Evolutionary conservation across 495 filamentous ascomycete genomes (phyloP), one percentile per base, ranked within the genome.

Genomic region (Xylaria curta): DNA sequence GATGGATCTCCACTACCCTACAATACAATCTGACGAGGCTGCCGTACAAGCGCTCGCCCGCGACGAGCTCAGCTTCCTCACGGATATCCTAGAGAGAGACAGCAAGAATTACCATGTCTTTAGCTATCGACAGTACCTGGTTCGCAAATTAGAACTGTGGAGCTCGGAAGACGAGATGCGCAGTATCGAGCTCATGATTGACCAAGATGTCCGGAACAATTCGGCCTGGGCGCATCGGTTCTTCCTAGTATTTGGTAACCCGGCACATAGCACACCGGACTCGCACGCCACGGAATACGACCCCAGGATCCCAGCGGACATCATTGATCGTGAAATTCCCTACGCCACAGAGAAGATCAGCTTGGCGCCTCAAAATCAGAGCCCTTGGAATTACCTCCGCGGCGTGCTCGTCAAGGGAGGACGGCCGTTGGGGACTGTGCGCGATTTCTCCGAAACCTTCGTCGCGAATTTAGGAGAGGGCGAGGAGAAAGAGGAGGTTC

Each of bases 21-120:
- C 81, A 3, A 82, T 91, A 56, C 73, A 85, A 19, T 83, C 72
- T 12, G 70, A 78, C n/a, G 69, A 78, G 0, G 54, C 68, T 6
- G 76, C 74, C 26, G 65, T 86, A 6, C 72, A 78, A 4, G 65
- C 59, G 5, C 77, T 89, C 42, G 85, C 80, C 13, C 69, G 75
- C 1, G 78, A 87, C 21, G 96, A 99, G 83, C 79, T 82, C 36
- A 83, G 85, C 47, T 99, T 99, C 84, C 87, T 97, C 56, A 86
- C 85, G 70, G 76, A 86, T 51, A 98, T 98, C 89, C 92, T 99
- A 54, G 87, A 87, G 69, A 85, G 90, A 74, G 96, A 99, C 80
- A 88, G 91, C 15, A 99, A 99, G 81, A 99, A 99, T 84, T 98
- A 98, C 78, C 96, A 99, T 80, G 97, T 99, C 49, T 99, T 96